Base-by-base conservation (phyloP, 352 stramenopile species). In the Pythium aphanidermatum region DNA sequence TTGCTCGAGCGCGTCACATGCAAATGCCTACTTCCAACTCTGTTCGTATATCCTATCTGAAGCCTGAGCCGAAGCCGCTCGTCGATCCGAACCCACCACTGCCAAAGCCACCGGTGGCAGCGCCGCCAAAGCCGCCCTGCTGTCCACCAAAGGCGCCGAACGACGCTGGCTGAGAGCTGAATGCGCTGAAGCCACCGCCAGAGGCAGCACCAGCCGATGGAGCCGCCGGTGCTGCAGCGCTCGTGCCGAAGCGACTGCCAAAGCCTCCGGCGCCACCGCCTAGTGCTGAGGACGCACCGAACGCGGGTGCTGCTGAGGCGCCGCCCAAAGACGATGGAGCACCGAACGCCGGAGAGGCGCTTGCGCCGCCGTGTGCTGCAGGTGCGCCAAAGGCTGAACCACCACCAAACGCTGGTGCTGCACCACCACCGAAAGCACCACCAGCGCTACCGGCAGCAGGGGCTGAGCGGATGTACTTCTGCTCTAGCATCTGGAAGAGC, bases 401-500 rank as follows among this genome's bases (percentile, higher is more conserved):
- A 9, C 72, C 46, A 28, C 74, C 77, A 33, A 90, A 90, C 4
- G 55, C 46, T 28, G 53, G 47, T 0, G 55, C 40, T 0, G 51
- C 1, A 14, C n/a, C 49, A 4, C 58, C 64, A 35, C 54, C 68
- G 9, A 58, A 63, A 13, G 60, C 66, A 6, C 67, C 60, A 51
- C 83, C 83, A n/a, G 58, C 64, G n/a, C 28, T 32, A 36, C 29
- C 29, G 29, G 54, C 56, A 36, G 57, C 28, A 25, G 52, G 41
- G 10, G 63, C 25, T 13, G 57, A 30, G 26, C 74, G 69, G 9
- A 85, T 8, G 35, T 89, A 89, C 55, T 89, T 89, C 32, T 84
- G 72, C 46, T 89, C 74, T 10, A 89, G 60, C 73, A 86, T 85
- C 11, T 58, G 53, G 53, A 89, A 89, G 12, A 89, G 51, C 34